Percentiles rank a stretch among this genome's conserved stretches.
Evolutionary conservation across 169 alveolate genomes (phyloP).

Genomic region (Cryptosporidium andersoni): DNA sequence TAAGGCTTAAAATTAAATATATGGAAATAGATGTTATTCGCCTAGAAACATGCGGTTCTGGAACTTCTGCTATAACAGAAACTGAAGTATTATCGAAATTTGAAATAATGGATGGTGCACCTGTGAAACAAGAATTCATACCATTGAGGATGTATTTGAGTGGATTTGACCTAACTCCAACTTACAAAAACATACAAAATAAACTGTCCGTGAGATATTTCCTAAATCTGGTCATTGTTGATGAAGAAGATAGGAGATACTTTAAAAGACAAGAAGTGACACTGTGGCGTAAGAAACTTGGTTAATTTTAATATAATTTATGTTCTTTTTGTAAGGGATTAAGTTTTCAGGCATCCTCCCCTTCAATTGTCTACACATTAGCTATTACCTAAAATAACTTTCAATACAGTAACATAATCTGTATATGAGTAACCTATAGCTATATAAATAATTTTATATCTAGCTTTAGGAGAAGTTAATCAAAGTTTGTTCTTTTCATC

Average conservation of each 20-base stretch:
- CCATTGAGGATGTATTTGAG: slow-evolving; percentile 95
- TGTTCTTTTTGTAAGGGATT: background rate
- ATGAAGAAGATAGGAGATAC: slow-evolving; percentile 96
- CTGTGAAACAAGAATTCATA: slow-evolving; percentile 93
- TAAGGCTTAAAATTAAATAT: slow-evolving; percentile 96
- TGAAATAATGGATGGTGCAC: slow-evolving; percentile 99
- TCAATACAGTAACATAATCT: too few species aligned
- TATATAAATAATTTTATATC: background rate
- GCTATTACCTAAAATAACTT: too few species aligned
- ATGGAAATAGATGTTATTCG: slow-evolving; percentile 92
- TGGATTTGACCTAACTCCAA: slow-evolving; percentile 98
- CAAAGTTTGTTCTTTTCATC: background rate
- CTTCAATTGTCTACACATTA: too few species aligned
- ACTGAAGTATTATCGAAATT: slow-evolving; percentile 94
- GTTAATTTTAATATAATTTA: slow-evolving; percentile 69
- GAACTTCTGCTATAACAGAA: slow-evolving; percentile 87
- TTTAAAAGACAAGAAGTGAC: slow-evolving; percentile 96
- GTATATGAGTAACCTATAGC: too few species aligned
- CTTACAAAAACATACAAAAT: slow-evolving; percentile 93
- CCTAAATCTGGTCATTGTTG: slow-evolving; percentile 96
- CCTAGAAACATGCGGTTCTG: slow-evolving; percentile 85
- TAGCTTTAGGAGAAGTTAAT: background rate
- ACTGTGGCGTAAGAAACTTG: slow-evolving; percentile 95
- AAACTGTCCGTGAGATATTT: slow-evolving; percentile 94
- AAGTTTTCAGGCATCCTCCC: background rate